phyloP scores from a whole-genome alignment of 306 rosid species.

The Cucumis sativus region Cucumber_9930_V3 NC_026657.2:18995501-18996000 shows the following conservation, averaged over 20 bases:
- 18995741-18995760: slow-evolving; percentile 3
- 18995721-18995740: not conserved
- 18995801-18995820: not conserved
- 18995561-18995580: not conserved
- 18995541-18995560: not conserved
- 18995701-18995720: slow-evolving; percentile 1
- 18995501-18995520: not conserved
- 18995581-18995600: not conserved
- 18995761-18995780: not conserved
- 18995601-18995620: not conserved
- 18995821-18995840: not conserved
- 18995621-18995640: too few species aligned
- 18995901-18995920: not conserved
- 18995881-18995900: not conserved
- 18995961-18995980: not conserved
- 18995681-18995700: not conserved
- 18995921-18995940: slow-evolving; percentile 1
- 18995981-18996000: not conserved
- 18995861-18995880: not conserved
- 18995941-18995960: not conserved
- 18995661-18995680: not conserved
- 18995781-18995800: not conserved
- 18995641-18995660: not conserved
- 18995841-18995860: not conserved
- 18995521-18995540: not conserved